Base-by-base conservation (phyloP, 176 grass and related monocot genomes). In the Oryza meyeriana region DNA sequence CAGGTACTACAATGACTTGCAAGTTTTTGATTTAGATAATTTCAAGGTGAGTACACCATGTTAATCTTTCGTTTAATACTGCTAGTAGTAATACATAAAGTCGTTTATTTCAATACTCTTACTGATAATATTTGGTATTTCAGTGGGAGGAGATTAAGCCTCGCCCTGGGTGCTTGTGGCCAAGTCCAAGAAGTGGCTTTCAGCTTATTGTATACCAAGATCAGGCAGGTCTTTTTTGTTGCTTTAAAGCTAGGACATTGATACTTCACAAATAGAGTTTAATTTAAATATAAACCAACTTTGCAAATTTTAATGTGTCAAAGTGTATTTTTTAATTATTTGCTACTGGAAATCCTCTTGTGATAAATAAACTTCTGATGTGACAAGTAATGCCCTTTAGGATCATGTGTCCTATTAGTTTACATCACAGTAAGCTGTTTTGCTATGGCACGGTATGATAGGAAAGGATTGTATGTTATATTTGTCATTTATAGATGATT, bases 121-220 rank as follows among this genome's bases (percentile, higher is more conserved):
- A 81, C 40, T 75, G 65, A 71, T 14, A 72, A 45, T 82, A 41
- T 82, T 67, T 2, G 12, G 26, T 82, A 31, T 76, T 92, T 75
- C 81, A 98, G 95, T 98, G 95, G 92, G 88, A 98, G 85, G 95
- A 98, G 91, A 98, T 98, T 77, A 98, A 98, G 57, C 90, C 92
- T 76, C 76, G 86, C 32, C 92, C 88, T 69, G 95, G 95, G 47
- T 92, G 86, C 75, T 70, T 98, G 83, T 98, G 95, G 95, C 95
- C 95, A 68, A 98, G 90, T 81, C 70, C 92, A 86, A 94, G 95
- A 86, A 98, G 95, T 70, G 95, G 95, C 38, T 98, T 98, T 94
- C 95, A 98, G 67, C 86, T 98, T 93, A 82, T 87, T 81, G 92
- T 93, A 72, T 94, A 93, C 81, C 95, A 98, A 93, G 95, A 98